A percentile compares a stretch with the other conserved stretches of the same genome.
phyloP scores from a whole-genome alignment of 2,329 filamentous ascomycete species.

The Berkeleyomyces basicola region DNA sequence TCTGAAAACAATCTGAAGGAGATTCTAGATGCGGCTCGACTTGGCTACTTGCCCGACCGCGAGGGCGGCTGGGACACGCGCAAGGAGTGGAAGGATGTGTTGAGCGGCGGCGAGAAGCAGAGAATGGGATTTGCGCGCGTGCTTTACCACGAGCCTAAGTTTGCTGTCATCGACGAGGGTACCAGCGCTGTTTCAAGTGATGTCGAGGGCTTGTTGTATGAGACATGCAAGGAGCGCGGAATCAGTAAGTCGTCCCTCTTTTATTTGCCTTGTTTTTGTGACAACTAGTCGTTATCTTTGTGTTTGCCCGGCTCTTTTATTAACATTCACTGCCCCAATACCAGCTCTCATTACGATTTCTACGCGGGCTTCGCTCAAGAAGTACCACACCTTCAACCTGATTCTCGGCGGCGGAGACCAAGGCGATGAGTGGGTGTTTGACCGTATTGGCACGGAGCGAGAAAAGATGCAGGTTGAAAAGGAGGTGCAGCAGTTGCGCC shows the following conservation, averaged over 20 bases:
- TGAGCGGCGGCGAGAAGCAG: slow-evolving; percentile 97
- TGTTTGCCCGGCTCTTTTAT: slow-evolving; percentile 3
- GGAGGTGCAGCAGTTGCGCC: slow-evolving; percentile 70
- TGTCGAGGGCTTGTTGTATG: slow-evolving; percentile 85
- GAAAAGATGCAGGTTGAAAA: slow-evolving; percentile 90
- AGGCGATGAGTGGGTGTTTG: slow-evolving; percentile 81
- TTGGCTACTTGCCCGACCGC: slow-evolving; percentile 78
- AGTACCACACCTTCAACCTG: slow-evolving; percentile 87
- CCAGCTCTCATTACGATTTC: slow-evolving; percentile 88
- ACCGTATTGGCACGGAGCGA: slow-evolving; percentile 80
- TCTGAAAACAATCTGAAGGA: slow-evolving; percentile 58
- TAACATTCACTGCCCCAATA: slow-evolving; percentile 14
- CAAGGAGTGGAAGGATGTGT: slow-evolving; percentile 96
- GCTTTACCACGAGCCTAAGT: slow-evolving; percentile 86
- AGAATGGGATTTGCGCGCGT: slow-evolving; percentile 79
- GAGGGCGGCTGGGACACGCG: slow-evolving; percentile 94
- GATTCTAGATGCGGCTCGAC: slow-evolving; percentile 64
- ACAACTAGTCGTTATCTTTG: background rate
- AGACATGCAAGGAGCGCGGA: slow-evolving; percentile 78
- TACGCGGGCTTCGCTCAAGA: slow-evolving; percentile 83
- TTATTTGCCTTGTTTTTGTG: background rate
- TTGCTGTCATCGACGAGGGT: slow-evolving; percentile 88
- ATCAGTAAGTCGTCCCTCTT: slow-evolving; percentile 51
- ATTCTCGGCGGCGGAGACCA: slow-evolving; percentile 64
- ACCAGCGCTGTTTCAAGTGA: slow-evolving; percentile 89